Conservation (phyloP, 1,284 basidiomycete species). For the Marasmius fiardii region DNA sequence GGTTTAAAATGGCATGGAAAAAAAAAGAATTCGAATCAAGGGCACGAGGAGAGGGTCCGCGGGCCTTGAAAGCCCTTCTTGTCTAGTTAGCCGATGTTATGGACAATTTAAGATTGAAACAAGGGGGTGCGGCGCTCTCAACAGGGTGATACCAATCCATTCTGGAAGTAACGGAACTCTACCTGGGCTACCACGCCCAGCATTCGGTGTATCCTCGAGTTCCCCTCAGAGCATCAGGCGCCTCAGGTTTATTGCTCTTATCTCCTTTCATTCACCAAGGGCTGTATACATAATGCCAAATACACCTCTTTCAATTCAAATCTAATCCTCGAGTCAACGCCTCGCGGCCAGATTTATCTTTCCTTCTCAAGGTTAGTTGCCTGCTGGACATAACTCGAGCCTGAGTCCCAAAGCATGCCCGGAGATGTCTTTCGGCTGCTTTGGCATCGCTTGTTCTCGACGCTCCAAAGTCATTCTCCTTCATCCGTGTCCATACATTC, state of each 20-base stretch:
- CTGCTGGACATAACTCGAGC: too few relatives aligned
- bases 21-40: slow-evolving; percentile 56
- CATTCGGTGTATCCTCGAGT: not conserved
- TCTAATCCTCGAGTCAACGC: slow-evolving; percentile 18
- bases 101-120: slow-evolving; percentile 45
- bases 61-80: slow-evolving; percentile 37
- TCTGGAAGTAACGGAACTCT: slow-evolving; percentile 33
- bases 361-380: not conserved
- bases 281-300: slow-evolving; percentile 7
- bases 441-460: slow-evolving; percentile 21
- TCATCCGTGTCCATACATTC: slow-evolving; percentile 36
- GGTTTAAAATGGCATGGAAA: slow-evolving; percentile 54
- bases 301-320: slow-evolving; percentile 11
- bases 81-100: slow-evolving; percentile 42
- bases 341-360: slow-evolving; percentile 21
- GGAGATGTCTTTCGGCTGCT: slow-evolving; percentile 23
- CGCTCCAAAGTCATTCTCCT: slow-evolving; percentile 16
- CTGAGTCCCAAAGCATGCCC: slow-evolving; percentile 16
- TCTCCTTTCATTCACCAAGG: slow-evolving; percentile 29
- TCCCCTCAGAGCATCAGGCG: not conserved
- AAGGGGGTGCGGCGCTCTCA: slow-evolving; percentile 39
- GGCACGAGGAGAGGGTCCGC: slow-evolving; percentile 63
- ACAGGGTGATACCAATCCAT: slow-evolving; percentile 31
- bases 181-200: slow-evolving; percentile 25
- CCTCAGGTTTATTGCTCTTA: slow-evolving; percentile 25